phyloP scores from a whole-genome alignment of 768 basidiomycete species.

The Auriscalpium microsporum region DNA sequence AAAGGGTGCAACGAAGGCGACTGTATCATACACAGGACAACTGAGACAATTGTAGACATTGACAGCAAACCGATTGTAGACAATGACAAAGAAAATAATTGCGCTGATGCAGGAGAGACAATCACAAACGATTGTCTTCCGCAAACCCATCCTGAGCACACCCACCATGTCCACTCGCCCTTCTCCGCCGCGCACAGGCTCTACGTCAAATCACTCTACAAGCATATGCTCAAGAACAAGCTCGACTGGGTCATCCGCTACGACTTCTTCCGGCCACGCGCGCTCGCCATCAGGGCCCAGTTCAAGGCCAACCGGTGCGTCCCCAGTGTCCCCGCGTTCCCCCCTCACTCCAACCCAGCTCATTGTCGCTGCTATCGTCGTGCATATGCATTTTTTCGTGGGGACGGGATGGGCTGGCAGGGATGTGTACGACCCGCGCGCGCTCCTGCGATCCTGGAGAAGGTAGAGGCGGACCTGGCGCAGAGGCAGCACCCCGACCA shows the following conservation, averaged over 20 bases:
- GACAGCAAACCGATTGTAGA: no score
- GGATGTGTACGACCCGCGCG: conserved; percentile 77
- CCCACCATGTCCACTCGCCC: conserved; percentile 45
- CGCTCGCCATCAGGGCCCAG: conserved; percentile 80
- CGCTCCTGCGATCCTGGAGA: conserved; percentile 64
- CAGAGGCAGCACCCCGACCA: conserved; percentile 79
- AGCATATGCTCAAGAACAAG: conserved; percentile 75
- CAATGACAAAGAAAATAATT: no score
- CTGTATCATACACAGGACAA: no score
- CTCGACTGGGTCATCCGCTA: conserved; percentile 86
- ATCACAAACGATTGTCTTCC: no score
- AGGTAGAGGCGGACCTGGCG: conserved; percentile 70
- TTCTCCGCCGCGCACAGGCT: conserved; percentile 71
- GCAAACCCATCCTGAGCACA: no score
- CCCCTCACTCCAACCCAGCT: no score
- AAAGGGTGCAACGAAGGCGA: no score
- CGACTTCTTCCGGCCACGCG: conserved; percentile 79
- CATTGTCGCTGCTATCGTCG: no score
- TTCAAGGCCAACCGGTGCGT: conserved; percentile 88
- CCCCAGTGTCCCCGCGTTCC: no score
- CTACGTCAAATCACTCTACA: conserved; percentile 90
- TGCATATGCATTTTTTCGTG: not conserved
- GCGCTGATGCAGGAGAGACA: no score
- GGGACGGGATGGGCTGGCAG: conserved; percentile 29
- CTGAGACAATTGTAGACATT: no score